A percentile compares a stretch with the other conserved stretches of the same genome.
Evolutionary conservation across 352 stramenopile species (phyloP).

Genomic region (Pythium sukuiense): DNA sequence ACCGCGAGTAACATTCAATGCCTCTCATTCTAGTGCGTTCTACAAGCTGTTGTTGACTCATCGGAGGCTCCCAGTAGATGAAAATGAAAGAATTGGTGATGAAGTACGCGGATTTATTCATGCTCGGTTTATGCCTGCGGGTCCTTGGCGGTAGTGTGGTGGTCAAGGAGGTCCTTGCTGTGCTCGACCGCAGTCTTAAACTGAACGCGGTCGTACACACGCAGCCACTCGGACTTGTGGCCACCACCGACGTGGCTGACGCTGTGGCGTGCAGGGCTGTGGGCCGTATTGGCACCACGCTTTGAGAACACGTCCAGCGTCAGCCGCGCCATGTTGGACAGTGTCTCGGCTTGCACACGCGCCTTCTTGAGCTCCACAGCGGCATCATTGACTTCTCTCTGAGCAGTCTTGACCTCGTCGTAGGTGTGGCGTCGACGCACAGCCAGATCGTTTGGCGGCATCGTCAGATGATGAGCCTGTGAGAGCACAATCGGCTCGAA

Average conservation of each 20-base stretch:
- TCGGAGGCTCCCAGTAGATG: too few relatives aligned
- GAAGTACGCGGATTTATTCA: too few relatives aligned
- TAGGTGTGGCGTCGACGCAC: conserved; percentile 77
- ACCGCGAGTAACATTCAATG: not conserved
- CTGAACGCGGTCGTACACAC: conserved; percentile 64
- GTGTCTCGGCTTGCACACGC: conserved; percentile 64
- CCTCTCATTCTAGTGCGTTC: too few relatives aligned
- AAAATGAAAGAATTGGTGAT: too few relatives aligned
- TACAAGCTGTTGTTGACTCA: too few relatives aligned
- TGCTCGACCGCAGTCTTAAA: conserved; percentile 69
- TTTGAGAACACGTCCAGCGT: conserved; percentile 65
- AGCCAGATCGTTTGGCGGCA: conserved; percentile 42
- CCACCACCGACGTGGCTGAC: not conserved
- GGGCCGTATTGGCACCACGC: conserved; percentile 3
- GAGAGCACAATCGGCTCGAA: conserved; percentile 50
- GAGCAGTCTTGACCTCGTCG: conserved; percentile 73
- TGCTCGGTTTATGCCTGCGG: not conserved
- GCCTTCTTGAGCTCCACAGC: conserved; percentile 74
- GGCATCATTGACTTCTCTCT: conserved; percentile 70
- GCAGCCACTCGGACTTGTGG: conserved; percentile 49
- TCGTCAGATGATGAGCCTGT: conserved; percentile 25
- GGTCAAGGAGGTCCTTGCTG: conserved; percentile 50
- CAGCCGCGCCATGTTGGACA: conserved; percentile 71
- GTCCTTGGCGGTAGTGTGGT: not conserved
- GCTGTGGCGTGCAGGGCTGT: conserved; percentile 3